Evolutionary conservation across 108 stramenopile genomes (phyloP).

Genomic region (Fragilariopsis cylindrus): DNA sequence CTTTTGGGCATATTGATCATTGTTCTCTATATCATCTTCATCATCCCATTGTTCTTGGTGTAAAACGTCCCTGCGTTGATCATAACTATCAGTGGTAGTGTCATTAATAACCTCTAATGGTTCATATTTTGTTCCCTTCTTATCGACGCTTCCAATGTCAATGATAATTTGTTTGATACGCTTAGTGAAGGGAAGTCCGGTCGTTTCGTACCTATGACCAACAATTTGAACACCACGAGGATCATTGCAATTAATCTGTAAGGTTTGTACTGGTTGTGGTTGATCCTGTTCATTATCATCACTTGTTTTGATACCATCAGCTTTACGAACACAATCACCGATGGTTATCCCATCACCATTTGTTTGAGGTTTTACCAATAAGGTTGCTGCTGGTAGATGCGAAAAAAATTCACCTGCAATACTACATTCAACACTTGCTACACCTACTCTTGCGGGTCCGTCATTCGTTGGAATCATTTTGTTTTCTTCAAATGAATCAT

Average conservation of each 20-base stretch:
- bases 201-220: constrained; percentile 33
- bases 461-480: constrained; percentile 47
- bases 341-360: no score
- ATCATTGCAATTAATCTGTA: constrained; percentile 27
- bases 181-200: constrained; percentile 2
- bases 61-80: no score
- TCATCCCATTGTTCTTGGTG: constrained; percentile 10
- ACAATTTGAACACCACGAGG: constrained; percentile 36
- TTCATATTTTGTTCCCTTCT: background rate
- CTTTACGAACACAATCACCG: no score
- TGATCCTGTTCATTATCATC: constrained; percentile 11
- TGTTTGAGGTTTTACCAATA: no score
- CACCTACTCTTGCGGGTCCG: constrained; percentile 32
- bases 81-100: background rate
- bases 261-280: constrained; percentile 5
- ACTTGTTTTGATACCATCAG: background rate
- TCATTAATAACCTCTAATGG: constrained; percentile 1
- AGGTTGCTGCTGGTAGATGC: constrained; percentile 36
- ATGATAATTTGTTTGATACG: background rate
- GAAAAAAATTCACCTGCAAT: constrained; percentile 40
- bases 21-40: background rate
- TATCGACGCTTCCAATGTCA: constrained; percentile 14
- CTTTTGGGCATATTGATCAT: background rate
- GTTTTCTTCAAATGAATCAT: constrained; percentile 36
- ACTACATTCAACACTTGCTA: constrained; percentile 53